phyloP scores from a whole-genome alignment of 1,139 yeast genomes.

The Yamadazyma mexicana region DNA sequence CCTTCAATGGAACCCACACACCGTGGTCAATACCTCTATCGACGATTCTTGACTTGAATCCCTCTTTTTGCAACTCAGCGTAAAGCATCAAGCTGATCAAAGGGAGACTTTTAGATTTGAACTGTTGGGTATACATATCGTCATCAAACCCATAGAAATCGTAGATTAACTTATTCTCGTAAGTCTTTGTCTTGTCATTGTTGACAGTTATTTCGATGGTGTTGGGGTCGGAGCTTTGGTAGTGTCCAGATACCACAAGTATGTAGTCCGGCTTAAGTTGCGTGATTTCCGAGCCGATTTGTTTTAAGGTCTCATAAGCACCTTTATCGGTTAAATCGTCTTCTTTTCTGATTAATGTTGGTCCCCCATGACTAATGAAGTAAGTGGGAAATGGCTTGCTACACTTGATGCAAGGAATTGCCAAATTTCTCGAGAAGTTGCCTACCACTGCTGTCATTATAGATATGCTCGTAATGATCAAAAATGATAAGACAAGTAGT shows the following conservation, averaged over 20 bases:
- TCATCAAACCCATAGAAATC: conserved; percentile 75
- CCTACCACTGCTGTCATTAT: neutral
- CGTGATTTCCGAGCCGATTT: conserved; percentile 56
- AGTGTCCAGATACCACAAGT: conserved; percentile 72
- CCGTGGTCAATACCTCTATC: conserved; percentile 79
- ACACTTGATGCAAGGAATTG: conserved; percentile 12
- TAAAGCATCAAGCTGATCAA: conserved; percentile 47
- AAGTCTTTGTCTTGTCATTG: conserved; percentile 14
- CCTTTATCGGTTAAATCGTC: conserved; percentile 51
- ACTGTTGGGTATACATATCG: conserved; percentile 61
- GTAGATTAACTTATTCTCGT: conserved; percentile 48
- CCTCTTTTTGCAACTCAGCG: conserved; percentile 36
- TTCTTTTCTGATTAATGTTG: conserved; percentile 59
- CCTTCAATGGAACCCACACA: conserved; percentile 76
- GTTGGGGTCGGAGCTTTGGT: conserved; percentile 53
- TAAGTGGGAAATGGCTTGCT: conserved; percentile 47
- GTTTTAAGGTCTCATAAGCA: conserved; percentile 54
- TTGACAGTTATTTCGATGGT: conserved; percentile 50
- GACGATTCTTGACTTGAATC: conserved; percentile 45
- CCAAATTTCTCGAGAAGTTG: neutral
- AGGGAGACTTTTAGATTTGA: conserved; percentile 48
- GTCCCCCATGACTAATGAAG: conserved; percentile 80
- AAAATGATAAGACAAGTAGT: neutral
- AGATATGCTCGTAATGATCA: neutral
- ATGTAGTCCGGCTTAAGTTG: conserved; percentile 59